Conservation (phyloP, 352 stramenopile genomes). For the Bremia lactucae region DNA sequence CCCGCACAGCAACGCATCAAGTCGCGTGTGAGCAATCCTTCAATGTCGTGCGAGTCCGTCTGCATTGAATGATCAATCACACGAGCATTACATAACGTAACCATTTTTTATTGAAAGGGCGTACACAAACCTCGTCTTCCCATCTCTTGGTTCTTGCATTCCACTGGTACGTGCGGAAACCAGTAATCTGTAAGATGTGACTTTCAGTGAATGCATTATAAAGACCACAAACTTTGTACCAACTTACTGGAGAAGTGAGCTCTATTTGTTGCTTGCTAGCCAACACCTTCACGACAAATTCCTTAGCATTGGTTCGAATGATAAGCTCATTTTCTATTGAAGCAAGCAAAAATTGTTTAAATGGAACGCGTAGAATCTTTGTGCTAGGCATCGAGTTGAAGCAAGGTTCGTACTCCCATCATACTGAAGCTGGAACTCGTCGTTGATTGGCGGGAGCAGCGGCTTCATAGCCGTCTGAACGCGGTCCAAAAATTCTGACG, state of each 20-base stretch:
- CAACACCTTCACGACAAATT: conserved; percentile 55
- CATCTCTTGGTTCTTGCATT: conserved; percentile 57
- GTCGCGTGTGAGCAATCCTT: conserved; percentile 70
- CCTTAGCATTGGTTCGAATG: conserved; percentile 36
- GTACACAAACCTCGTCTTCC: conserved; percentile 55
- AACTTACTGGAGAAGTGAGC: conserved; percentile 48
- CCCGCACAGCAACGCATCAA: conserved; percentile 70
- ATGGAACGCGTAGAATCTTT: neutral
- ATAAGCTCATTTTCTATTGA: conserved; percentile 28
- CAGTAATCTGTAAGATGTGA: conserved; percentile 41
- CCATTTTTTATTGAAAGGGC: neutral
- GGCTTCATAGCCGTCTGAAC: conserved; percentile 48
- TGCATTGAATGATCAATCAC: conserved; percentile 11
- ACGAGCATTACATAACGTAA: neutral
- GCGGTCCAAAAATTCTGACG: conserved; percentile 48
- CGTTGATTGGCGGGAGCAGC: conserved; percentile 52
- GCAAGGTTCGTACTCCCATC: conserved; percentile 20
- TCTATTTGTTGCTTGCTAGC: conserved; percentile 55
- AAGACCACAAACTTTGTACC: too few relatives aligned
- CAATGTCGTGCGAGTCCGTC: conserved; percentile 66
- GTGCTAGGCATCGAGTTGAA: too few relatives aligned
- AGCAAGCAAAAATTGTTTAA: neutral
- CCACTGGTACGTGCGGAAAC: conserved; percentile 61
- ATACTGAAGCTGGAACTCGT: conserved; percentile 40
- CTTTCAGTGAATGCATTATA: neutral